Conservation (phyloP, 305 asterid species). For the Fraxinus sp. region DNA sequence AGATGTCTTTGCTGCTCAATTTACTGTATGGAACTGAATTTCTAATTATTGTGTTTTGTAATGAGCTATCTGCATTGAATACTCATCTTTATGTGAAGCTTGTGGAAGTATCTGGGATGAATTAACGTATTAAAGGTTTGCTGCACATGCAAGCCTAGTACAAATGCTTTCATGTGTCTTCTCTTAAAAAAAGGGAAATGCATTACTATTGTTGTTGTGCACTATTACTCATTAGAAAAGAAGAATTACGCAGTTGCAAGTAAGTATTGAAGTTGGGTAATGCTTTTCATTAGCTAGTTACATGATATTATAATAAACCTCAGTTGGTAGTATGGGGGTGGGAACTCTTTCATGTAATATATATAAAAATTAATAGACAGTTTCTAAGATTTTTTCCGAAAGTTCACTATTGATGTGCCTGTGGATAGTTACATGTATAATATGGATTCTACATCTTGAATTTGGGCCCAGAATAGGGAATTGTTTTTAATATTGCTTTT, state of each 20-base stretch:
- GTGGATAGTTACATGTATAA: neutral
- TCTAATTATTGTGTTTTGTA: slow-evolving; percentile 1
- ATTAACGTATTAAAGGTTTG: neutral
- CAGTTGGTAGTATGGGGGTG: neutral
- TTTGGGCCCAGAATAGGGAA: neutral
- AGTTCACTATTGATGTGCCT: neutral
- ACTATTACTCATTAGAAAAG: neutral
- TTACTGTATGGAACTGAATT: neutral
- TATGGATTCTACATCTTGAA: neutral
- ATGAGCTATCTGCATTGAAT: neutral
- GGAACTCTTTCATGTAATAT: neutral
- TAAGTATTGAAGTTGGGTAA: neutral
- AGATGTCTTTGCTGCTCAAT: neutral
- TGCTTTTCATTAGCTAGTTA: neutral
- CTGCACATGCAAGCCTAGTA: neutral
- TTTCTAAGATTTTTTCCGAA: neutral
- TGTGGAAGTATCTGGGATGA: neutral
- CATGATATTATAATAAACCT: neutral
- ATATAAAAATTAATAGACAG: neutral
- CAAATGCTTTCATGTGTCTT: neutral
- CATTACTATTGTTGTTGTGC: neutral
- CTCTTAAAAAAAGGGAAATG: neutral
- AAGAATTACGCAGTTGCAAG: neutral
- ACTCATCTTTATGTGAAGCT: neutral
- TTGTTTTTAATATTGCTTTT: neutral